These are phyloP conservation scores for Colletotrichum incanum DNA, from an alignment of 2,329 filamentous ascomycete genomes.

Conservation along the genomic window DNA sequence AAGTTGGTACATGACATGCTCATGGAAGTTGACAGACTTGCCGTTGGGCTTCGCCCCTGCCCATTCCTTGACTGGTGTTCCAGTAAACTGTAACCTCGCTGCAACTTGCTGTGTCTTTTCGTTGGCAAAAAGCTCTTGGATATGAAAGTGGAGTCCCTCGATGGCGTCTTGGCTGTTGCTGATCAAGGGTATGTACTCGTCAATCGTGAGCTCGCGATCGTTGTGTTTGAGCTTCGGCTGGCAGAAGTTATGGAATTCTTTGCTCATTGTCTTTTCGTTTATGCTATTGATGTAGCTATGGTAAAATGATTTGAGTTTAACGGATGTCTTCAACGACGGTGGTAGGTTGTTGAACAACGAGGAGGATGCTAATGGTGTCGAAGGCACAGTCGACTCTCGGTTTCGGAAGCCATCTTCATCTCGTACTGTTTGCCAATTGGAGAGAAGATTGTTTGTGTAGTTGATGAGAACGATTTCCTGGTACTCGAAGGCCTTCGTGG, in stretches of 20 bases:
- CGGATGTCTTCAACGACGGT: not conserved
- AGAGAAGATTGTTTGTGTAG: constrained; percentile 2
- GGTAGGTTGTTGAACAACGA: not conserved
- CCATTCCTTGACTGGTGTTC: constrained; percentile 49
- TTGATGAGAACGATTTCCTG: constrained; percentile 23
- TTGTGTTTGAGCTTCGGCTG: constrained; percentile 51
- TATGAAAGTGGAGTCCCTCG: constrained; percentile 47
- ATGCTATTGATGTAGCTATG: constrained; percentile 51
- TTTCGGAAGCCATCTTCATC: constrained; percentile 6
- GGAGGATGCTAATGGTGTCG: not conserved
- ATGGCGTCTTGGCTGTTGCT: constrained; percentile 49
- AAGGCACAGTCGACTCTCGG: not conserved
- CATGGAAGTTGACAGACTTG: constrained; percentile 49
- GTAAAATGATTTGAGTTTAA: constrained; percentile 44
- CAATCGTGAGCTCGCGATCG: constrained; percentile 44
- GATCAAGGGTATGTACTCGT: constrained; percentile 50
- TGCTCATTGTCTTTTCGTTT: constrained; percentile 50
- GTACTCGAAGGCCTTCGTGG: not conserved
- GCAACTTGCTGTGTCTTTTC: constrained; percentile 50
- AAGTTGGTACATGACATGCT: constrained; percentile 55
- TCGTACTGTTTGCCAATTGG: constrained; percentile 16
- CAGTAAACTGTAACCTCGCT: constrained; percentile 50
- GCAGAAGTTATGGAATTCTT: constrained; percentile 48
- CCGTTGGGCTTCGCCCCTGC: constrained; percentile 50
- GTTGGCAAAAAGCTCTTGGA: constrained; percentile 51